Conservation (phyloP, 1,284 basidiomycete species). For the Trametes sp. region DNA sequence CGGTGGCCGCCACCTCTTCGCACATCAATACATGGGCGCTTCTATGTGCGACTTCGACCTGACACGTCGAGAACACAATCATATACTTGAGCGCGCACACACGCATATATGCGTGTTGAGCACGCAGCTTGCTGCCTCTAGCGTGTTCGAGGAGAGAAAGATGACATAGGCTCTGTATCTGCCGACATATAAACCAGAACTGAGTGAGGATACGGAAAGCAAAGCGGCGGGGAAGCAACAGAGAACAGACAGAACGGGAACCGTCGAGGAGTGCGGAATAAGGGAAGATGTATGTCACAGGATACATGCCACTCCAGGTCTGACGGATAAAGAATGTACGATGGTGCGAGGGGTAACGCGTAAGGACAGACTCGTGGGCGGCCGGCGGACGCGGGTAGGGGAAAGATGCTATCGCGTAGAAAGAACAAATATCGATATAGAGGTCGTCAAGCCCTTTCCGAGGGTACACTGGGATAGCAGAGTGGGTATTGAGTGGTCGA, state of each 20-base stretch:
- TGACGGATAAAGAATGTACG: slow-evolving; percentile 39
- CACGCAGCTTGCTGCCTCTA: background rate
- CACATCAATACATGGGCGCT: slow-evolving; percentile 11
- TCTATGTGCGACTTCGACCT: background rate
- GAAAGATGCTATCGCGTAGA: slow-evolving; percentile 48
- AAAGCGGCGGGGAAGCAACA: slow-evolving; percentile 32
- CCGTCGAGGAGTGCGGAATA: slow-evolving; percentile 25
- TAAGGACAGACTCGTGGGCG: slow-evolving; percentile 69
- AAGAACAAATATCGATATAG: slow-evolving; percentile 35
- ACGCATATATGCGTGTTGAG: background rate
- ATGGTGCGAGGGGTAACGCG: slow-evolving; percentile 49
- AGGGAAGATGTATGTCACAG: slow-evolving; percentile 47
- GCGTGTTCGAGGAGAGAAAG: background rate
- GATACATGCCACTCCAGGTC: slow-evolving; percentile 39
- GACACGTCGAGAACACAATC: background rate
- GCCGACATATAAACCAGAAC: slow-evolving; percentile 27
- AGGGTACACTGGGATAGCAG: slow-evolving; percentile 28
- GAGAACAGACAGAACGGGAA: slow-evolving; percentile 26
- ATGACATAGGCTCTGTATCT: slow-evolving; percentile 32
- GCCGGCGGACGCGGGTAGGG: slow-evolving; percentile 28
- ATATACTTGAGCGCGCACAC: background rate
- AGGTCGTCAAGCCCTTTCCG: slow-evolving; percentile 28
- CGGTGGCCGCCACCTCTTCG: slow-evolving; percentile 14
- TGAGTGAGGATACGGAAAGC: slow-evolving; percentile 26
- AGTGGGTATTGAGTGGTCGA: slow-evolving; percentile 34